Evolutionary conservation across 2,329 filamentous ascomycete genomes (phyloP), one percentile per base, ranked within the genome.

Genomic region (Diaporthe vexans): DNA sequence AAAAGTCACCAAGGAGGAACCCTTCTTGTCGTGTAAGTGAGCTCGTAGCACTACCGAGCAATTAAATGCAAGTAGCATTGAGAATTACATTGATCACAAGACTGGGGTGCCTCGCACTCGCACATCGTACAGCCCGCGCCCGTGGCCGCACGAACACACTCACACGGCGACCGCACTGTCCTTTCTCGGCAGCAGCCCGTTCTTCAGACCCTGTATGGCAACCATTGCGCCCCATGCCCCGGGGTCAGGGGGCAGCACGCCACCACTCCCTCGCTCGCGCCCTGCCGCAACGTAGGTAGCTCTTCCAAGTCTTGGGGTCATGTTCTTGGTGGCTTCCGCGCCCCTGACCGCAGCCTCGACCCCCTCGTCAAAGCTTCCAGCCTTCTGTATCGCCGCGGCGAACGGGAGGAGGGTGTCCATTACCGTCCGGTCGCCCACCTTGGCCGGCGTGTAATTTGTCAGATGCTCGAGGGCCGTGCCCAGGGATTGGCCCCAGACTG

Each of bases 211-310:
- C 76, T 83, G 81, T 57, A 89, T 85, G 2, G 84, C 88, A 21
- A 89, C 87, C 87, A 91, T 91, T 33, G 92, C 87, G n/a, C 91
- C 92, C 86, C 92, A 91, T 6, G 92, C 92, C 40, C 92, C 92
- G 0, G 92, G 92, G 80, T 94, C 92, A 4, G 92, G 92, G 6
- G 93, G 91, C 72, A 88, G 76, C 21, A 29, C 17, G n/a, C 67
- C 67, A 7, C 63, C 29, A 21, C 40, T 59, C n/a, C 67, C 74
- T 57, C 71, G 70, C 58, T 86, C 87, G 70, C 82, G 82, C 57
- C 87, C 88, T 1, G 86, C 87, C 7, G 89, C 91, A 4, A 94
- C 89, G 78, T 94, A 94, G 0, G 92, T 92, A 15, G 92, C 92
- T 69, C 92, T 85, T 1, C 92, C 92, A 37, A 94, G 83, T 77